Percentiles rank a stretch among this genome's conserved stretches.
Evolutionary conservation across 2,329 filamentous ascomycete species (phyloP).

Genomic region (Mollisia scopiformis): DNA sequence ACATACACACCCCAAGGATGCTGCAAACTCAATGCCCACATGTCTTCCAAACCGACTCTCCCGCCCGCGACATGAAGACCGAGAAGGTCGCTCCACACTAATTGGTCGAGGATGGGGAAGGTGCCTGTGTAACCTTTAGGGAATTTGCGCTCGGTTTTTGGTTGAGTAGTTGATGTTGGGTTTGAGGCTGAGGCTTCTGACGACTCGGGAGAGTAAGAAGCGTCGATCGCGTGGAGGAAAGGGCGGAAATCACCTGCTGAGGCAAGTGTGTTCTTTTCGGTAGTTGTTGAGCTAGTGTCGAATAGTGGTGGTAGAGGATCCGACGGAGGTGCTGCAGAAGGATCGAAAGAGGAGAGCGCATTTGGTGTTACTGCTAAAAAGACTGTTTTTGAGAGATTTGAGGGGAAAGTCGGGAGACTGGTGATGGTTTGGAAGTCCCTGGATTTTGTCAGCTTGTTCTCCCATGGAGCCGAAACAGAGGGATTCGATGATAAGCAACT

Average conservation of each 20-base stretch:
- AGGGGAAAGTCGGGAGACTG: conserved; percentile 6
- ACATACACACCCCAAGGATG: conserved; percentile 30
- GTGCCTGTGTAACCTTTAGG: conserved; percentile 17
- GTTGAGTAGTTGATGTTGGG: background rate
- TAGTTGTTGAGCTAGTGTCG: background rate
- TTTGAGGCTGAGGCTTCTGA: background rate
- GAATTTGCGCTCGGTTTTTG: background rate
- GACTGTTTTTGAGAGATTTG: conserved; percentile 14
- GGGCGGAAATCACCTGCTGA: conserved; percentile 13
- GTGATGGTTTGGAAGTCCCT: conserved; percentile 24
- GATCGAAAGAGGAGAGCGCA: conserved; percentile 15
- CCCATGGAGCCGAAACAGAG: background rate
- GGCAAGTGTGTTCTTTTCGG: background rate
- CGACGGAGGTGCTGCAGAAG: background rate
- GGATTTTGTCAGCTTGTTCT: background rate
- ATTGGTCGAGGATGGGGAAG: conserved; percentile 21
- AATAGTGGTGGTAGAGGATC: background rate
- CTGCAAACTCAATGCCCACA: conserved; percentile 15
- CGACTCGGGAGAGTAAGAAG: background rate
- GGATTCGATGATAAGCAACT: background rate
- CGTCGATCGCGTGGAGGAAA: conserved; percentile 11
- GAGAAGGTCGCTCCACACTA: conserved; percentile 25
- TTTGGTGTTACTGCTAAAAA: conserved; percentile 23
- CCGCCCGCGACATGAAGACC: conserved; percentile 6
- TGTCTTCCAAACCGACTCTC: conserved; percentile 8